Evolutionary conservation across 2,329 filamentous ascomycete species (phyloP).

Genomic region (Uncinocarpus reesii): DNA sequence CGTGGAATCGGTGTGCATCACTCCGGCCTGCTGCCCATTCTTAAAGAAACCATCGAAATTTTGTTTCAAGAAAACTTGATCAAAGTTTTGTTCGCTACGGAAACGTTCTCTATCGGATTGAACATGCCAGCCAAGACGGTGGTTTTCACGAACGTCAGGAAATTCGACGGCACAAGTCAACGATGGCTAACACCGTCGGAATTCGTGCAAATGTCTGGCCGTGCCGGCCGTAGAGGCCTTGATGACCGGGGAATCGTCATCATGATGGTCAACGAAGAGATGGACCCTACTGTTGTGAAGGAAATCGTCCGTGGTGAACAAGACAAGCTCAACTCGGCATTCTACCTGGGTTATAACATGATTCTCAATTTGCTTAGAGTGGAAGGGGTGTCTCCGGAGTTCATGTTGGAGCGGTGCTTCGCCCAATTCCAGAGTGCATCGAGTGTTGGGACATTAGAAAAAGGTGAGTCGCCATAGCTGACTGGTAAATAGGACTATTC

Average conservation of each 20-base stretch:
- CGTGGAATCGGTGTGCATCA: slow-evolving; percentile 96
- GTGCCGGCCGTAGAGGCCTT: slow-evolving; percentile 89
- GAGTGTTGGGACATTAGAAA: slow-evolving; percentile 72
- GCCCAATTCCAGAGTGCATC: slow-evolving; percentile 96
- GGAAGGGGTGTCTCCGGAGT: slow-evolving; percentile 98
- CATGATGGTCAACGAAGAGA: slow-evolving; percentile 97
- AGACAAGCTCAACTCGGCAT: slow-evolving; percentile 93
- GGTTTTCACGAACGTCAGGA: slow-evolving; percentile 93
- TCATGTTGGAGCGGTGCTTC: slow-evolving; percentile 97
- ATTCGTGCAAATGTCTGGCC: slow-evolving; percentile 97
- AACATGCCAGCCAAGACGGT: slow-evolving; percentile 99
- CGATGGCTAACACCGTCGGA: slow-evolving; percentile 88
- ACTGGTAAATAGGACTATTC: slow-evolving; percentile 5
- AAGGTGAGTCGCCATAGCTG: slow-evolving; percentile 34
- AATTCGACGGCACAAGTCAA: slow-evolving; percentile 74
- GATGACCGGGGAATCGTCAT: slow-evolving; percentile 98
- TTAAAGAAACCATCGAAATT: slow-evolving; percentile 98
- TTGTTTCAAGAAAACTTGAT: slow-evolving; percentile 96
- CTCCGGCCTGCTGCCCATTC: slow-evolving; percentile 82
- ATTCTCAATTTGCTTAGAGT: slow-evolving; percentile 91
- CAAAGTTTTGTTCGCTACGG: slow-evolving; percentile 94
- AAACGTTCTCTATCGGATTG: slow-evolving; percentile 95
- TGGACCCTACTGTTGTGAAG: slow-evolving; percentile 89
- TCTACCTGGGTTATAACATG: slow-evolving; percentile 99
- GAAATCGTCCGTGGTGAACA: slow-evolving; percentile 93